These are phyloP conservation scores for Geoglossum glabrum DNA, from an alignment of 495 filamentous ascomycete genomes.

Conservation along the genomic window DNA sequence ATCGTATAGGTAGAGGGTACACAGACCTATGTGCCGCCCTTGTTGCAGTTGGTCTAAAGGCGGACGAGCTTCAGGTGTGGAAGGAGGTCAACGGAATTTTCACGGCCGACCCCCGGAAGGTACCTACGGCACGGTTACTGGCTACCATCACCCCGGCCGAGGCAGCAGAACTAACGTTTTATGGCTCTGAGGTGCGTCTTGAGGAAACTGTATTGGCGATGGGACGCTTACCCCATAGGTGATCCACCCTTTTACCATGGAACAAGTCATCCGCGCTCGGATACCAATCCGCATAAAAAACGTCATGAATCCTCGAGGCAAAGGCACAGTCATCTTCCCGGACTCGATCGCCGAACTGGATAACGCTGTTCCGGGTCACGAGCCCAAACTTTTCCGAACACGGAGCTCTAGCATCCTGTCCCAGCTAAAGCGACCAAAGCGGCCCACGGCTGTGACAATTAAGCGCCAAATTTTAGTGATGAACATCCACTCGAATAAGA, in stretches of 20 bases:
- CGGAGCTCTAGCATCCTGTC: slow-evolving; percentile 26
- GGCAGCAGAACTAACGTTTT: slow-evolving; percentile 80
- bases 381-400: slow-evolving; percentile 26
- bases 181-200: slow-evolving; percentile 44
- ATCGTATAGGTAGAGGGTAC: slow-evolving; percentile 69
- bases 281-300: slow-evolving; percentile 98
- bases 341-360: slow-evolving; percentile 27
- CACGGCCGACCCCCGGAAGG: slow-evolving; percentile 72
- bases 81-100: slow-evolving; percentile 90
- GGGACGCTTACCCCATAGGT: slow-evolving; percentile 24
- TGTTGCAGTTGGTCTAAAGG: slow-evolving; percentile 55
- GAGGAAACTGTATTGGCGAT: neutral
- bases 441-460: slow-evolving; percentile 87
- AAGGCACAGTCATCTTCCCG: slow-evolving; percentile 68
- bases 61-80: slow-evolving; percentile 74
- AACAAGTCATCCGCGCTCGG: slow-evolving; percentile 80
- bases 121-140: slow-evolving; percentile 63
- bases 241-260: slow-evolving; percentile 96
- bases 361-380: slow-evolving; percentile 25
- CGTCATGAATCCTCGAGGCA: slow-evolving; percentile 78
- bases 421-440: slow-evolving; percentile 33
- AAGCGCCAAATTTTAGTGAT: slow-evolving; percentile 84
- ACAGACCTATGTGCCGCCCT: slow-evolving; percentile 78
- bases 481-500: slow-evolving; percentile 87
- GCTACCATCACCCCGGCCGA: slow-evolving; percentile 66